These are phyloP conservation scores for Pythium sp. DNA, from an alignment of 352 stramenopile genomes.

Conservation along the genomic window DNA sequence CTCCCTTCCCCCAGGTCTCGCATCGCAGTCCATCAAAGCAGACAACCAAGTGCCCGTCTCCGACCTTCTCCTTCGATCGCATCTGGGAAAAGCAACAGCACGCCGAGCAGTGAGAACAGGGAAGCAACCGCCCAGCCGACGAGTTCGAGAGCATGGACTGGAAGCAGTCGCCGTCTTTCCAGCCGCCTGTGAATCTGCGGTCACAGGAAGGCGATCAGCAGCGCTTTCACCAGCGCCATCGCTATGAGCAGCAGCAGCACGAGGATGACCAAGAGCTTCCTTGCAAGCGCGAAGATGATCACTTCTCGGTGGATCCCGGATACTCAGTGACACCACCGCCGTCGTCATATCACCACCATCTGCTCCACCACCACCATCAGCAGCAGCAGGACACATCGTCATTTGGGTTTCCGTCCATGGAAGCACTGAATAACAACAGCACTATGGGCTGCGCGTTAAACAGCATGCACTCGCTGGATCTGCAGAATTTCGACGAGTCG, in stretches of 20 bases:
- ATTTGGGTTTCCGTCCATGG: slow-evolving; percentile 7
- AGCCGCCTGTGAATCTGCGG: slow-evolving; percentile 1
- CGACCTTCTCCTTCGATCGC: neutral
- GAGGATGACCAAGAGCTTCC: neutral
- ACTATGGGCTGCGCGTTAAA: slow-evolving; percentile 1
- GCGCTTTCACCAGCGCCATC: neutral
- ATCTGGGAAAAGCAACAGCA: slow-evolving; percentile 11
- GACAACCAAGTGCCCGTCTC: slow-evolving; percentile 7
- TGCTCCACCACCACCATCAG: slow-evolving; percentile 4
- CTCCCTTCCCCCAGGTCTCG: neutral
- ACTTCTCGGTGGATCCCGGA: slow-evolving; percentile 5
- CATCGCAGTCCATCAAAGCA: slow-evolving; percentile 5
- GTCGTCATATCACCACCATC: neutral
- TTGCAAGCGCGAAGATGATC: slow-evolving; percentile 6
- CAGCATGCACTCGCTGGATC: slow-evolving; percentile 14
- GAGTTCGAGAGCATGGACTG: slow-evolving; percentile 25
- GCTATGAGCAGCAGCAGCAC: neutral
- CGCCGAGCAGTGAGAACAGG: neutral
- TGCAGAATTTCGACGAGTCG: slow-evolving; percentile 23
- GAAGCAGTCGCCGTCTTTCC: slow-evolving; percentile 15
- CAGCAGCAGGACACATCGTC: slow-evolving; percentile 12
- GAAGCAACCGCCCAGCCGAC: no score
- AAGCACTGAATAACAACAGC: neutral
- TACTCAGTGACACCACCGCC: neutral
- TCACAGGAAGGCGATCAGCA: neutral